These are phyloP conservation scores for Flaveria trinervia DNA, from an alignment of 129 eudicot species.

Conservation along the genomic window DNA sequence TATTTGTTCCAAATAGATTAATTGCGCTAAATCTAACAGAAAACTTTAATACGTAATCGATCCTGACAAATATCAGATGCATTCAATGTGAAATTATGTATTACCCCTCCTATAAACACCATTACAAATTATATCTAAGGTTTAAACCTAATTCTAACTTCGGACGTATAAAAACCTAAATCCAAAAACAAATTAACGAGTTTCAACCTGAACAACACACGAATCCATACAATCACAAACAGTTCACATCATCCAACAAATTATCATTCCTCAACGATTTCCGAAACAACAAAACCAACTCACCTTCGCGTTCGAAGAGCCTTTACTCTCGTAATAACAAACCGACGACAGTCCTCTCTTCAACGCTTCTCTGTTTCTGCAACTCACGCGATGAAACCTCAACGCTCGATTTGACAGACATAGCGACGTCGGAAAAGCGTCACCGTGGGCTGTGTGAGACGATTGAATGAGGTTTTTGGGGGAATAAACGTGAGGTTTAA, in stretches of 20 bases:
- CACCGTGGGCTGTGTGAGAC: constrained; percentile 11
- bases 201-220: not conserved
- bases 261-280: no score
- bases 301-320: constrained; percentile 35
- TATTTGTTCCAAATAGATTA: no score
- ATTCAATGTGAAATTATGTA: not conserved
- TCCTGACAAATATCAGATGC: not conserved
- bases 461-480: constrained; percentile 29
- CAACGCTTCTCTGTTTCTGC: constrained; percentile 4
- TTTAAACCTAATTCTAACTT: not conserved
- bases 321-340: constrained; percentile 31
- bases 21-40: no score
- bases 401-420: constrained; percentile 24
- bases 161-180: constrained; percentile 7
- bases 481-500: constrained; percentile 25
- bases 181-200: not conserved
- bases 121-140: not conserved
- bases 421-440: constrained; percentile 17
- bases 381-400: constrained; percentile 10
- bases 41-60: no score
- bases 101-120: not conserved
- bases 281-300: not conserved
- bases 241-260: no score
- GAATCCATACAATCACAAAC: no score
- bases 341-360: constrained; percentile 40